Evolutionary conservation across 177 flowering plant genomes (phyloP), one percentile per base, ranked within the genome.

Genomic region (Tripterygium wilfordii): DNA sequence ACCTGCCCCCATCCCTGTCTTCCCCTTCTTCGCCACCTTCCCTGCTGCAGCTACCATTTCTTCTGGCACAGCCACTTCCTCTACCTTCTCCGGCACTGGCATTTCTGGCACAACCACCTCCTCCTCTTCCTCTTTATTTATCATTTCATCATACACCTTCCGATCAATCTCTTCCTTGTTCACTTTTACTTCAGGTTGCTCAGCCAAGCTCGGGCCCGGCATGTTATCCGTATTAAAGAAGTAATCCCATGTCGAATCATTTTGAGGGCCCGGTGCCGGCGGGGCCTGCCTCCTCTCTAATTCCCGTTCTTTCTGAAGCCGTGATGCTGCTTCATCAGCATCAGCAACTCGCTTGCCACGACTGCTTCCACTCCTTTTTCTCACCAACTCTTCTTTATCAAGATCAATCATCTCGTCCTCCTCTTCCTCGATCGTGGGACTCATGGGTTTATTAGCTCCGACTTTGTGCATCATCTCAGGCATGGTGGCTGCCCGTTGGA

Each of bases 381-480:
- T 57, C 30, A 44, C 25, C 50, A 53, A 45, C 41, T 50, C 47
- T 48, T 42, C 32, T 8, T 38, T 35, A 16, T 42, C 30, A 4
- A 13, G 45, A 18, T 15, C 36, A 21, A 22, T 40, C 57, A 21
- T 42, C 62, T 58, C 70, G 14, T 46, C 66, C 21, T 68, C 83
- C 53, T 75, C 86, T 41, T 65, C 79, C 5, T 59, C 46, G 3
- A 64, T 68, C 22, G 73, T 31, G 8, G 56, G 60, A 20, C 55
- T 25, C 19, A 15, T 61, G 25, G 42, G 18, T 31, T 28, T 59
- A n/a, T n/a, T 26, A 26, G 3, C 1, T 49, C 76, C 17, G 50
- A 52, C 46, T 55, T 57, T 15, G 44, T 20, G 41, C 49, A 62
- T 56, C 36, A 74, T 37, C 56, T 66, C 74, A n/a, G 78, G 78